These are phyloP conservation scores for Emergomyces africanus DNA, from an alignment of 2,329 filamentous ascomycete genomes.

Conservation along the genomic window DNA sequence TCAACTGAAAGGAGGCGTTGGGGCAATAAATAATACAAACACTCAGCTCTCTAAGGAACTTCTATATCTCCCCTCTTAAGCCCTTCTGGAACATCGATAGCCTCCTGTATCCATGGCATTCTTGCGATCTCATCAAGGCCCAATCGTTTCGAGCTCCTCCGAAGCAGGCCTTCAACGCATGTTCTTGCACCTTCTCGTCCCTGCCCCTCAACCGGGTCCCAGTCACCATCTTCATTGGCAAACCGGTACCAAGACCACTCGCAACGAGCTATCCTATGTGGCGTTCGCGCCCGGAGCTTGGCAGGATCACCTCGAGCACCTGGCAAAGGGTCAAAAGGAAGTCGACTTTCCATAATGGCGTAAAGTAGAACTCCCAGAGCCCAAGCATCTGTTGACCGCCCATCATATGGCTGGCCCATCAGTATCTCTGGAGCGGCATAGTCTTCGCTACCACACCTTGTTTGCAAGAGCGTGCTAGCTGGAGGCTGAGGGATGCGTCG, in stretches of 20 bases:
- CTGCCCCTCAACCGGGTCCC: conserved; percentile 55
- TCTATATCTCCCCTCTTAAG: conserved; percentile 42
- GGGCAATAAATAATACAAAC: neutral
- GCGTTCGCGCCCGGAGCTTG: conserved; percentile 66
- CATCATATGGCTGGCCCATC: conserved; percentile 89
- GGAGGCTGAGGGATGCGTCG: conserved; percentile 60
- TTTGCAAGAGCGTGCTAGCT: conserved; percentile 78
- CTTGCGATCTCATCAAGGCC: conserved; percentile 58
- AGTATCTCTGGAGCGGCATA: conserved; percentile 95
- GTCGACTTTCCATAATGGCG: conserved; percentile 77
- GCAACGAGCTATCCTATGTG: conserved; percentile 85
- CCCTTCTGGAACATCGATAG: conserved; percentile 53
- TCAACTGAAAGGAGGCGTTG: neutral
- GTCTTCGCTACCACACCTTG: conserved; percentile 89
- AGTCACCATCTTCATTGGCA: conserved; percentile 72
- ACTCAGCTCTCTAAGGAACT: conserved; percentile 21
- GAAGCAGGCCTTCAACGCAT: conserved; percentile 73
- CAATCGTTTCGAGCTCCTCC: conserved; percentile 69
- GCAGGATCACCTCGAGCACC: conserved; percentile 59
- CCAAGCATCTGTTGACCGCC: conserved; percentile 86
- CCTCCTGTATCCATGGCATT: conserved; percentile 62
- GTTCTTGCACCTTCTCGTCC: conserved; percentile 63
- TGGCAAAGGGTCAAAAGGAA: conserved; percentile 85
- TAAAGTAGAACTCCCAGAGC: conserved; percentile 88
- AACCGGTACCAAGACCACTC: conserved; percentile 94